A percentile compares a stretch with the other conserved stretches of the same genome.
Evolutionary conservation across 306 rosid species (phyloP).

Genomic region (Castanospermum australe): DNA sequence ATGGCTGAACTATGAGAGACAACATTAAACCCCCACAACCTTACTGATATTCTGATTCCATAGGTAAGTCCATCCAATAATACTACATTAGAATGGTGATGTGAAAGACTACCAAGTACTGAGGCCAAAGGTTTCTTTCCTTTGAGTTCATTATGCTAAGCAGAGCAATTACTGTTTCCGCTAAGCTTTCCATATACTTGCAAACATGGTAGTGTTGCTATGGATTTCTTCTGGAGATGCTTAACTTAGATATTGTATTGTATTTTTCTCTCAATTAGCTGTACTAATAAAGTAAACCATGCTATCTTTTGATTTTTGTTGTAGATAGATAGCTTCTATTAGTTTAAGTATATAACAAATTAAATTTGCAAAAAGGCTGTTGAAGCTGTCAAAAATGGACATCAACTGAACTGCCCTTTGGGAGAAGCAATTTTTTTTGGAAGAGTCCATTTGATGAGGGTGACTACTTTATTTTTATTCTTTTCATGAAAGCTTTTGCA

Average conservation of each 20-base stretch:
- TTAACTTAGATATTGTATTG: not conserved
- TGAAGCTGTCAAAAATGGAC: not conserved
- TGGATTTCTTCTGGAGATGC: not conserved
- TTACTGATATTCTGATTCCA: no score
- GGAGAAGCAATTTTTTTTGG: not conserved
- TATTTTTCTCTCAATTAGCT: slow-evolving; percentile 3
- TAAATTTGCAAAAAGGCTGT: not conserved
- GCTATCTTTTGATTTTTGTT: not conserved
- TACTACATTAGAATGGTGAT: no score
- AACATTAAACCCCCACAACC: no score
- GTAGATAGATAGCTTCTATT: not conserved
- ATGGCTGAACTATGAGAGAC: slow-evolving; percentile 7
- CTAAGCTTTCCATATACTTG: not conserved
- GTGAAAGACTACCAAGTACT: not conserved
- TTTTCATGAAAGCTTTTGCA: not conserved
- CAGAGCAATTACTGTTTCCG: not conserved
- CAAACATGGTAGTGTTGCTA: not conserved
- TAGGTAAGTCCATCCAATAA: no score
- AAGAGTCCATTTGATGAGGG: not conserved
- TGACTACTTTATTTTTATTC: not conserved
- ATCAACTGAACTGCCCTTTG: not conserved
- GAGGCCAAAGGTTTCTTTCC: not conserved
- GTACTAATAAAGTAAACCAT: not conserved
- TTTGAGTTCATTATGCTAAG: not conserved
- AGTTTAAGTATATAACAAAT: not conserved